phyloP scores from a whole-genome alignment of 768 basidiomycete species.

The Serpula lacrymans region DNA sequence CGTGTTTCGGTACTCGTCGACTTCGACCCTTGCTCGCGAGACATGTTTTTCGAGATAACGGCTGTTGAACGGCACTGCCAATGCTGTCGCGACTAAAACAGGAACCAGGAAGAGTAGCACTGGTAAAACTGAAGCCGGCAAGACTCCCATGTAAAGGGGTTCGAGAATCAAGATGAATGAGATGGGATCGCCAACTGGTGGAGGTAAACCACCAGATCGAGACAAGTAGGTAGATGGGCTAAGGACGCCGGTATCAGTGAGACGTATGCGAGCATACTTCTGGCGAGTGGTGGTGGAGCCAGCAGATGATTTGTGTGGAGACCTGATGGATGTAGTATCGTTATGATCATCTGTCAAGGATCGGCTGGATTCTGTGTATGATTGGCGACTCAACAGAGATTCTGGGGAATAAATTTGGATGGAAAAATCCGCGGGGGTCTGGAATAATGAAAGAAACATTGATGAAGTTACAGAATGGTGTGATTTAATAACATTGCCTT shows the following conservation, averaged over 20 bases:
- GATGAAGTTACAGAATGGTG: background rate
- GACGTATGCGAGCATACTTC: constrained; percentile 57
- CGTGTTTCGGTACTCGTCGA: too few relatives aligned
- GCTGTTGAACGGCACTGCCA: constrained; percentile 13
- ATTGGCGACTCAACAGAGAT: constrained; percentile 20
- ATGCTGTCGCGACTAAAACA: constrained; percentile 22
- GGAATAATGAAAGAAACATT: background rate
- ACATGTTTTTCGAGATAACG: constrained; percentile 19
- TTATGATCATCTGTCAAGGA: constrained; percentile 2
- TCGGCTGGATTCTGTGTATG: constrained; percentile 5
- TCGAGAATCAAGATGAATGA: constrained; percentile 56
- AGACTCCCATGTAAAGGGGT: constrained; percentile 53
- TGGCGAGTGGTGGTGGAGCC: constrained; percentile 29
- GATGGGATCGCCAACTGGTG: constrained; percentile 30
- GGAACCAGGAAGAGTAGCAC: constrained; percentile 26
- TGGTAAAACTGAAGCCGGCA: constrained; percentile 52
- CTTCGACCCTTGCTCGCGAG: constrained; percentile 23
- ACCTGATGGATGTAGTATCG: constrained; percentile 1
- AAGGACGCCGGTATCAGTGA: constrained; percentile 50
- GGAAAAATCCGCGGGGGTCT: constrained; percentile 45
- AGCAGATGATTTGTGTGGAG: background rate
- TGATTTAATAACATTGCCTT: constrained; percentile 8
- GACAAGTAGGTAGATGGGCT: constrained; percentile 30
- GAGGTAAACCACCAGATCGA: constrained; percentile 12
- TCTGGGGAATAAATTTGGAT: constrained; percentile 37